These are phyloP conservation scores for Trichosporon coremiiforme DNA, from an alignment of 1,284 basidiomycete genomes.

Conservation along the genomic window DNA sequence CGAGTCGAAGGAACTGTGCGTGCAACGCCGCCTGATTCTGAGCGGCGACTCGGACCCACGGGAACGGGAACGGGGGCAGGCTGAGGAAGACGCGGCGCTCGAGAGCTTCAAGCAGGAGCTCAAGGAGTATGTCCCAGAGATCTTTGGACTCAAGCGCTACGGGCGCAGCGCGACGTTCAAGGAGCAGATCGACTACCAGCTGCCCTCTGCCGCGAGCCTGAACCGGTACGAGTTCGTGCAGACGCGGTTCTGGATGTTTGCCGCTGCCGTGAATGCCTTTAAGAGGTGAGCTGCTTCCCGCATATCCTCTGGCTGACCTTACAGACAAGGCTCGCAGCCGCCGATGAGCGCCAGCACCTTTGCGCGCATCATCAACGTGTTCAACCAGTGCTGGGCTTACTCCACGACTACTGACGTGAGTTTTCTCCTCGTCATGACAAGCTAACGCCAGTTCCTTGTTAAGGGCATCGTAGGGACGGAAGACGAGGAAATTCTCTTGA, in stretches of 20 bases:
- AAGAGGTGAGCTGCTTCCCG: slow-evolving; percentile 29
- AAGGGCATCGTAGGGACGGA: slow-evolving; percentile 42
- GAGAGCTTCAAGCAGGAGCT: slow-evolving; percentile 45
- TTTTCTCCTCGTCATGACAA: not conserved
- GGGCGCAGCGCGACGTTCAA: slow-evolving; percentile 36
- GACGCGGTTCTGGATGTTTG: slow-evolving; percentile 47
- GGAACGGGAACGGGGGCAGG: slow-evolving; percentile 35
- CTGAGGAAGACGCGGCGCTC: slow-evolving; percentile 40
- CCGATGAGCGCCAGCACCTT: slow-evolving; percentile 50
- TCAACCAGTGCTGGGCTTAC: slow-evolving; percentile 42
- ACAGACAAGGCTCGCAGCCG: slow-evolving; percentile 35
- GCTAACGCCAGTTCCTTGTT: slow-evolving; percentile 42
- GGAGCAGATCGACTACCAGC: slow-evolving; percentile 41
- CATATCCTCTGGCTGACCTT: not conserved
- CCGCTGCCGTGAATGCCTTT: slow-evolving; percentile 38
- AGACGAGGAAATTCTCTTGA: slow-evolving; percentile 46
- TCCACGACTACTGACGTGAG: slow-evolving; percentile 50
- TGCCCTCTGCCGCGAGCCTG: slow-evolving; percentile 38
- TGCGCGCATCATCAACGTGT: slow-evolving; percentile 46
- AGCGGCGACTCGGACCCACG: slow-evolving; percentile 45
- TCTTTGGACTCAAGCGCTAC: slow-evolving; percentile 44
- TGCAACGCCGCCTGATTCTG: slow-evolving; percentile 48
- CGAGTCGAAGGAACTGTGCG: slow-evolving; percentile 46
- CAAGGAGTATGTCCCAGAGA: slow-evolving; percentile 50
- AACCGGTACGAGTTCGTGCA: slow-evolving; percentile 48